Evolutionary conservation across 441 rosid genomes (phyloP), one percentile per base, ranked within the genome.

Genomic region (Lepidium campestre): DNA sequence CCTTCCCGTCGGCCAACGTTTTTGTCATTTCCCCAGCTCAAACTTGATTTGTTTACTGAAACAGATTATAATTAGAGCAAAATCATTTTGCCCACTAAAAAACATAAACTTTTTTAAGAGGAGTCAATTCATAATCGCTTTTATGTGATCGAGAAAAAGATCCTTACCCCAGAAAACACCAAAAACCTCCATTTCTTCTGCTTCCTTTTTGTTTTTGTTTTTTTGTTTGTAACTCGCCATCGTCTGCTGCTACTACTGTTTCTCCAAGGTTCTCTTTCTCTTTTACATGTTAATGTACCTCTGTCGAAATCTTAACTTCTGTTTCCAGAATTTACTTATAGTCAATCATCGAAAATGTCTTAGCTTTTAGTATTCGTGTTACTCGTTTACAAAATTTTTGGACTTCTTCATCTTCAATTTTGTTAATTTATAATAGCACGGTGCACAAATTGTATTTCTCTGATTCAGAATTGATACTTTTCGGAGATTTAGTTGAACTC

Each of bases 111-210:
- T 6, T 29, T 29, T 32, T 7, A 3, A 32, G 62, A 70, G 15
- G 31, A 46, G 45, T 20, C 20, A 62, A 62, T 15, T 53, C 54
- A 14, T 23, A 60, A 41, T 61, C 62, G 15, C 1, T 53, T 61
- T 70, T 54, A 70, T 70, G 74, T 70, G 74, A 70, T 20, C 12
- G 68, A 63, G 70, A 62, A 71, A 29, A 10, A 47, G 75, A 56
- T 22, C 65, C 40, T 18, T 9, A 57, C 54, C 47, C 54, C 17
- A 64, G 65, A 71, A 37, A 63, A 47, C 65, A 46, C 70, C 75
- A 71, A 71, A 55, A n/a, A 10, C 46, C 19, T 29, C 64, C 50
- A 39, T 19, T 46, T 29, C 27, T 9, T 39, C 8, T 23, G 13
- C 34, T 31, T 19, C 14, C 42, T 42, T 29, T 4, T 2, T 50